Evolutionary conservation across 1,284 basidiomycete genomes (phyloP).

Genomic region (Chiua sp.): DNA sequence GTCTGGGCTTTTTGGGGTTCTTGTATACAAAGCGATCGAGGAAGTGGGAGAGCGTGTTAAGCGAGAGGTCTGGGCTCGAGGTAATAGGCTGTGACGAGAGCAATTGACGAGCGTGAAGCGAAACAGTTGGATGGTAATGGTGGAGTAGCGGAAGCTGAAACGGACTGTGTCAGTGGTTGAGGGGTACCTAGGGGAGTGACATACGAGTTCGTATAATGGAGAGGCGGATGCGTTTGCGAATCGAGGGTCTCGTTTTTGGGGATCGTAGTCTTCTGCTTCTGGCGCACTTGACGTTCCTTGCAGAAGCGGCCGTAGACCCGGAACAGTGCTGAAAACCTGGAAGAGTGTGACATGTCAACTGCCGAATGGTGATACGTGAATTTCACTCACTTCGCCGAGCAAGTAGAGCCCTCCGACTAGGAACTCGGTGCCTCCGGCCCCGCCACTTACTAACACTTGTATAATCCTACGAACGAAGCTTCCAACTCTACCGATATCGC

Average conservation of each 20-base stretch:
- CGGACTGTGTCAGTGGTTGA: neutral
- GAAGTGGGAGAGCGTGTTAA: slow-evolving; percentile 94
- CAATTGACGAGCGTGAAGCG: slow-evolving; percentile 87
- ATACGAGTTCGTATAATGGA: slow-evolving; percentile 90
- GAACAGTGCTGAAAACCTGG: slow-evolving; percentile 74
- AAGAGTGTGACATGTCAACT: neutral
- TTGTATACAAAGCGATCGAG: slow-evolving; percentile 91
- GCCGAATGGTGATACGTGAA: neutral
- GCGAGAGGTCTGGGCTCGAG: slow-evolving; percentile 86
- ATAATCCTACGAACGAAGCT: slow-evolving; percentile 90
- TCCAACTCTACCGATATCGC: slow-evolving; percentile 68
- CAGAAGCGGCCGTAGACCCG: slow-evolving; percentile 74
- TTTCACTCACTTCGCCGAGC: slow-evolving; percentile 66
- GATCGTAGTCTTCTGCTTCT: slow-evolving; percentile 71
- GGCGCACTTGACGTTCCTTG: slow-evolving; percentile 44
- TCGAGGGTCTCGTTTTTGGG: slow-evolving; percentile 90
- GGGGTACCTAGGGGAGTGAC: slow-evolving; percentile 29
- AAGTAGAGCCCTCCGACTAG: slow-evolving; percentile 87
- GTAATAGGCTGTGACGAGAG: slow-evolving; percentile 75
- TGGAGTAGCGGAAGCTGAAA: slow-evolving; percentile 74
- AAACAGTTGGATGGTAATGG: slow-evolving; percentile 94
- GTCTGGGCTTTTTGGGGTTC: slow-evolving; percentile 83
- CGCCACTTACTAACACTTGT: slow-evolving; percentile 78
- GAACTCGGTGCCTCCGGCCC: slow-evolving; percentile 84
- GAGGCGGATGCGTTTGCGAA: slow-evolving; percentile 84